These are phyloP conservation scores for Podospora didyma DNA, from an alignment of 495 filamentous ascomycete genomes.

Conservation along the genomic window DNA sequence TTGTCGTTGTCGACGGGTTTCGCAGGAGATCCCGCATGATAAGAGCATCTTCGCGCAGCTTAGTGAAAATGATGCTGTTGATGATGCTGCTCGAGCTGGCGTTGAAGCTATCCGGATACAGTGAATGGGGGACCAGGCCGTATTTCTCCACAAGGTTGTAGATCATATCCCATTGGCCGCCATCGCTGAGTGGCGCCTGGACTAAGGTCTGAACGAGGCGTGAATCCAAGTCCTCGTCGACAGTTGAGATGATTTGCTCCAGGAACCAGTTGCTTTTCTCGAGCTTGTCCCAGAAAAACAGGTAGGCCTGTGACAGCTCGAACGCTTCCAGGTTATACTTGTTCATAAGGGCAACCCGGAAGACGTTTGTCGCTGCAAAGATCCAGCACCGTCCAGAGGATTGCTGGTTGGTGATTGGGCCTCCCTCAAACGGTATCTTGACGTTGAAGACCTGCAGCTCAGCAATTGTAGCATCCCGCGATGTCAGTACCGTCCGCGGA, in stretches of 20 bases:
- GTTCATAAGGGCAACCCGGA: conserved; percentile 79
- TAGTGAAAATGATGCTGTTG: conserved; percentile 73
- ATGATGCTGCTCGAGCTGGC: conserved; percentile 64
- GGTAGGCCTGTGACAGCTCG: conserved; percentile 82
- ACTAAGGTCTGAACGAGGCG: conserved; percentile 66
- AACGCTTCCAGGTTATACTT: conserved; percentile 69
- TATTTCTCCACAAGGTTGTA: conserved; percentile 83
- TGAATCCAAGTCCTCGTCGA: conserved; percentile 60
- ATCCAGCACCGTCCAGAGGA: conserved; percentile 82
- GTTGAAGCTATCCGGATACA: conserved; percentile 78
- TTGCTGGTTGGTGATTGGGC: conserved; percentile 80
- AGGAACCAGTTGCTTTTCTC: conserved; percentile 90
- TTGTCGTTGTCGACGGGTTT: conserved; percentile 20
- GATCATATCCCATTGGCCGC: conserved; percentile 92
- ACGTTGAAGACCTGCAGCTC: conserved; percentile 78
- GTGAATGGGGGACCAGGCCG: conserved; percentile 70
- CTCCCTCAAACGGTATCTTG: conserved; percentile 76
- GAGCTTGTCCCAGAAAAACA: conserved; percentile 95
- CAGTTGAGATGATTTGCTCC: conserved; percentile 73
- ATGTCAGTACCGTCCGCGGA: conserved; percentile 49
- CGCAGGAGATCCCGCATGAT: conserved; percentile 52
- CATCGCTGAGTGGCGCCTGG: conserved; percentile 65
- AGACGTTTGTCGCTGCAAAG: conserved; percentile 83
- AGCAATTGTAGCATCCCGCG: conserved; percentile 52
- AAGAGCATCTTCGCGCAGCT: conserved; percentile 79